Conservation (phyloP, 2,329 filamentous ascomycete species). For the Beauveria pseudobassiana region DNA sequence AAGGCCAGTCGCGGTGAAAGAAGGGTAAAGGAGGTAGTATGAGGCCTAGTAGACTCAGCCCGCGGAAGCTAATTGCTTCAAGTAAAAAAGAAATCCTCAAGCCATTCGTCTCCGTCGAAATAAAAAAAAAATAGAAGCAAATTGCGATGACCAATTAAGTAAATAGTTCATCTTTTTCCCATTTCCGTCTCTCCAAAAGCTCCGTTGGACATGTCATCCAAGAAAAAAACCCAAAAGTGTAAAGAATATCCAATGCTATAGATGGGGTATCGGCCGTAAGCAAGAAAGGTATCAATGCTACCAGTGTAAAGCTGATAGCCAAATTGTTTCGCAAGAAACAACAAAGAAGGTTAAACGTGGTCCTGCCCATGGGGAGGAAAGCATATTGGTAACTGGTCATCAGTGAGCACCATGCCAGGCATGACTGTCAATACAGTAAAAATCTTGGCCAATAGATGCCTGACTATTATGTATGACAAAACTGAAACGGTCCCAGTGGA, state of each 20-base stretch:
- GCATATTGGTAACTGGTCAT: background rate
- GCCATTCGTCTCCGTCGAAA: slow-evolving; percentile 1
- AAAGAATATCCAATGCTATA: slow-evolving; percentile 6
- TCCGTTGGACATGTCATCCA: slow-evolving; percentile 2
- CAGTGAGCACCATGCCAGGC: background rate
- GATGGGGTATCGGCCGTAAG: slow-evolving; percentile 23
- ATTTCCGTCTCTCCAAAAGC: slow-evolving; percentile 6
- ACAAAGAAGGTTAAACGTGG: background rate
- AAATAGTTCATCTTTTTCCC: slow-evolving; percentile 1
- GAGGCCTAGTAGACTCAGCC: background rate
- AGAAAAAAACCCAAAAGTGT: background rate
- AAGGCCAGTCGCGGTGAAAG: background rate
- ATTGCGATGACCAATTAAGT: background rate
- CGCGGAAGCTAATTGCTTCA: background rate
- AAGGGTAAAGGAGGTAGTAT: background rate
- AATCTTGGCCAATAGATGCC: slow-evolving; percentile 26
- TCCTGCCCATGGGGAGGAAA: background rate
- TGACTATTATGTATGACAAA: slow-evolving; percentile 19
- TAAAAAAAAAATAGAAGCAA: slow-evolving; percentile 10
- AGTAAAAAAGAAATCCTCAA: slow-evolving; percentile 1
- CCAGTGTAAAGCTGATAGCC: slow-evolving; percentile 1
- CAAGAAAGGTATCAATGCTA: slow-evolving; percentile 19
- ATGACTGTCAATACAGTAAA: slow-evolving; percentile 22
- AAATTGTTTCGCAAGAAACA: slow-evolving; percentile 4
- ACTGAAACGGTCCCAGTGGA: background rate